Evolutionary conservation across 345 rosid genomes (phyloP), one percentile per base, ranked within the genome.

Genomic region (Excoecaria agallocha): DNA sequence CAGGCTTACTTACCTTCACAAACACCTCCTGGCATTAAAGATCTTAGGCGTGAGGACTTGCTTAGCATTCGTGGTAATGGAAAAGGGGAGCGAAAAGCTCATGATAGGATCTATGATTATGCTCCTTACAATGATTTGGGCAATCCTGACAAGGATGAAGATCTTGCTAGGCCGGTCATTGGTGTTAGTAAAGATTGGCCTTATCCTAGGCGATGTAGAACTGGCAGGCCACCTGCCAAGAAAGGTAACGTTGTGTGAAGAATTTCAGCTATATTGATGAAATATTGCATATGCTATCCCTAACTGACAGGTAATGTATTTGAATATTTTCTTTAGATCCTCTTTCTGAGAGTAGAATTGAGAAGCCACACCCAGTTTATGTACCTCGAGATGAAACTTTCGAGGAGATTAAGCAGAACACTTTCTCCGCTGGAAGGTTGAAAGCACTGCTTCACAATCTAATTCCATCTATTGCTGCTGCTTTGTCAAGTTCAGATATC

Each of bases 351-450:
- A 89, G 88, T 77, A 85, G 96, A 84, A 86, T 91, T 1, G 96
- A 89, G 59, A 92, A 93, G 83, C 91, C 94, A 25, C 89, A 86
- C 54, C 93, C 94, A 4, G 91, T 92, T 10, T 95, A 92, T 61
- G 98, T 95, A 43, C 99, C 98, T 37, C 83, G 98, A 30, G 98
- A 92, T 43, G 99, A 95, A 83, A 88, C 86, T 35, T 95, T 95
- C n/a, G 99, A 91, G 83, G 98, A 94, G 82, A 87, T 90, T 77
- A 94, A 94, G 79, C 90, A 89, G 84, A 81, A 87, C 24, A 87
- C 96, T 6, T 91, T 95, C 76, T 83, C 92, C 59, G 93, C 90
- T 48, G 98, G 98, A 57, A 89, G 93, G 84, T 51, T 95, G 73
- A 95, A 92, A 74, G 93, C 98, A 63, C 78, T 91, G 80, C 93